A percentile compares a stretch with the other conserved stretches of the same genome.
Conservation (phyloP, 2,329 filamentous ascomycete genomes). For the Cercospora canescens region DNA sequence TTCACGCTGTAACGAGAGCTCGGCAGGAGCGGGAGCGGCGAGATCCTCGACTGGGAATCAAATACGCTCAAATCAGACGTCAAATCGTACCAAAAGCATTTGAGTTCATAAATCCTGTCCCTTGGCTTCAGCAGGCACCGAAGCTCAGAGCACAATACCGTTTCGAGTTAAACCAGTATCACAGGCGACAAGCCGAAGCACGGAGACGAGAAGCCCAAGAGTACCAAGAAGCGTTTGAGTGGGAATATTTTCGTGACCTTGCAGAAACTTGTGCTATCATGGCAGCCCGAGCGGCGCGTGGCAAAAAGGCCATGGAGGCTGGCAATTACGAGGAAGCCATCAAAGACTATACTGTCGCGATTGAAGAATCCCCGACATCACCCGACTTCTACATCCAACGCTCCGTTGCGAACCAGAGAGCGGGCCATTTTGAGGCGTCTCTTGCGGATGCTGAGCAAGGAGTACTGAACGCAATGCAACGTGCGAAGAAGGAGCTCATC, state of each 20-base stretch:
- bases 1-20: conserved; percentile 2
- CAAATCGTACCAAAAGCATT: background rate
- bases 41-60: background rate
- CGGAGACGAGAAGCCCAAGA: background rate
- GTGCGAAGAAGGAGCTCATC: conserved; percentile 74
- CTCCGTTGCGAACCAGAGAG: conserved; percentile 73
- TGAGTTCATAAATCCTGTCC: background rate
- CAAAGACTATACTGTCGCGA: conserved; percentile 64
- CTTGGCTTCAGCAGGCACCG: background rate
- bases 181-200: background rate
- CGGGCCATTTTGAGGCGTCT: conserved; percentile 47
- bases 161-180: background rate
- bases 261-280: conserved; percentile 17
- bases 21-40: background rate
- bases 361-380: conserved; percentile 62
- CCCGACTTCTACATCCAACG: conserved; percentile 80
- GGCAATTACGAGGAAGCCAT: conserved; percentile 70
- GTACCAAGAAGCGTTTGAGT: background rate
- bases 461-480: conserved; percentile 66
- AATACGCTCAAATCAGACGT: background rate
- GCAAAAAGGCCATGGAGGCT: conserved; percentile 60
- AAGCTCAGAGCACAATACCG: background rate
- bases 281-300: conserved; percentile 58
- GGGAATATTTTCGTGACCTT: background rate
- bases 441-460: conserved; percentile 51